Percentiles rank a stretch among this genome's conserved stretches.
Evolutionary conservation across 2,329 filamentous ascomycete species (phyloP).

Genomic region (Aspergillus jensenii): DNA sequence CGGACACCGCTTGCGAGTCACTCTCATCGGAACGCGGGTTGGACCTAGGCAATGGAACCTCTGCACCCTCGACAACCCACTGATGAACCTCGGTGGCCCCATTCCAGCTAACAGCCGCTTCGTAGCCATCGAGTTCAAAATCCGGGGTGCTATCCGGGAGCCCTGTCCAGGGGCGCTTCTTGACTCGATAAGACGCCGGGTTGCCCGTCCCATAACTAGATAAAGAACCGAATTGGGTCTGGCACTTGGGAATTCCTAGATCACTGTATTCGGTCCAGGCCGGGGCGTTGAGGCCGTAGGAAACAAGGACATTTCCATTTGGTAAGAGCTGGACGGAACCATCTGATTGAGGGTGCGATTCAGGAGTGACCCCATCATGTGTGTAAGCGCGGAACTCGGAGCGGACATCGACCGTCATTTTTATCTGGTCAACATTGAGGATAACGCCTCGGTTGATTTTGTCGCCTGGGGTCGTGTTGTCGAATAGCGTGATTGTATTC

Average conservation of each 20-base stretch:
- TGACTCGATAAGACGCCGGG: conserved; percentile 53
- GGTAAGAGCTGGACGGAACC: conserved; percentile 46
- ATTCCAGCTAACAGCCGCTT: conserved; percentile 35
- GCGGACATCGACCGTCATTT: conserved; percentile 46
- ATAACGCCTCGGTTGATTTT: conserved; percentile 44
- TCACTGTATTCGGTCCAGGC: conserved; percentile 55
- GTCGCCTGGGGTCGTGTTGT: conserved; percentile 36
- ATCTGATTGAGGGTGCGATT: conserved; percentile 44
- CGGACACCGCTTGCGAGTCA: not conserved
- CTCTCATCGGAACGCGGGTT: not conserved
- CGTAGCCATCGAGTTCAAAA: conserved; percentile 19
- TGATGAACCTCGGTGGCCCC: conserved; percentile 36
- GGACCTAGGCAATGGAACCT: not conserved
- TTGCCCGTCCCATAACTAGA: conserved; percentile 34
- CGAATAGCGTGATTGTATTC: conserved; percentile 40
- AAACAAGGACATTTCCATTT: conserved; percentile 48
- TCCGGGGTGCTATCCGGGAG: conserved; percentile 42
- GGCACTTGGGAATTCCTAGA: conserved; percentile 48
- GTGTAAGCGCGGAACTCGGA: conserved; percentile 41
- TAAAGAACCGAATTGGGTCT: conserved; percentile 48
- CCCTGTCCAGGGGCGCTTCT: conserved; percentile 55
- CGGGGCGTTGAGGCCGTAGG: conserved; percentile 49
- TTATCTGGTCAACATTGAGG: conserved; percentile 40
- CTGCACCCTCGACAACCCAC: conserved; percentile 28
- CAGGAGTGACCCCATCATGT: conserved; percentile 32